Base-by-base conservation (phyloP, 768 basidiomycete genomes). In the Boletus reticulatus region DNA sequence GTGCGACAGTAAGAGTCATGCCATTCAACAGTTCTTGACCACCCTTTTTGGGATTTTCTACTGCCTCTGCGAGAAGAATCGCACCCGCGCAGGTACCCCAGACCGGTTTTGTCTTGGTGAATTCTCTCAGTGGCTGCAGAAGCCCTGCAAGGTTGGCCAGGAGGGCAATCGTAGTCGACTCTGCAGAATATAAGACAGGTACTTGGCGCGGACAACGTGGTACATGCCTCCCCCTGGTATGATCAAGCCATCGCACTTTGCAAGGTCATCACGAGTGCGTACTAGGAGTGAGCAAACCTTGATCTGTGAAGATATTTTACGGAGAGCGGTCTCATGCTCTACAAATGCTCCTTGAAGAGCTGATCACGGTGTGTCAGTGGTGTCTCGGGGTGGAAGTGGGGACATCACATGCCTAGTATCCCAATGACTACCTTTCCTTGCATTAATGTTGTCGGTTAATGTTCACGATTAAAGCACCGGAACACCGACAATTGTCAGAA, bases 11-110 rank as follows among this genome's bases (percentile, higher is more conserved):
- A 58, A 96, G 79, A 5, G 85, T 83, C 64, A 97, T 82, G 9
- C 88, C 93, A 31, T 86, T 86, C 12, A 96, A 73, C 14, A 94
- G 78, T 62, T 94, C 90, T 69, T 96, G 94, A 1, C 93, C 93
- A 31, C 89, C 91, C 64, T 85, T 87, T 76, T 93, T 94, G 4
- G 85, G 82, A 43, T 88, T 87, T 43, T 87, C 83, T 4, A 92
- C 82, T 13, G 78, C 73, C 59, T 87, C 79, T 3, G 94, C 82
- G 44, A 98, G 81, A 19, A 98, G 76, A 50, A 98, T 97, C 39
- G 94, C 94, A 12, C 96, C 95, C 0, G 95, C 95, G 71, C 95
- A 98, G 0, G 94, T 97, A 4, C 95, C 95, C 94, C 94, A 98
- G 3, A 94, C 83, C 0, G 92, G 85, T 66, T 88, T 92, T 1